Base-by-base conservation (phyloP, 805 yeast species). In the Kuraishia molischiana region DNA sequence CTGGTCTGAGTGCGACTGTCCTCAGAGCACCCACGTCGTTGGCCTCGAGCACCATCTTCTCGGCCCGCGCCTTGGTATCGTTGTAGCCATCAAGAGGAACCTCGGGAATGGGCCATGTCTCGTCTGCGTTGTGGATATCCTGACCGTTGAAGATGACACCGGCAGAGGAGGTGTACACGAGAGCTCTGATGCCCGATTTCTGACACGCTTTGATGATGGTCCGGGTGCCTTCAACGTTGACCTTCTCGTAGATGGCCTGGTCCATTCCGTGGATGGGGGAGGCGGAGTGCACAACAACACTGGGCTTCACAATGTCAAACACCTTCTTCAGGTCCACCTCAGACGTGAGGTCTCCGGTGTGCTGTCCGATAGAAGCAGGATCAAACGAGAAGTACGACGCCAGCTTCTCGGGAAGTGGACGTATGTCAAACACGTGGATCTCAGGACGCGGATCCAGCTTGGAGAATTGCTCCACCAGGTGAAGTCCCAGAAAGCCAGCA, bases 121-220 rank as follows among this genome's bases (percentile, higher is more conserved):
- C 99, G 58, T 90, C 92, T 2, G 94, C 98, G 53, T 94, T 92
- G 49, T 73, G 74, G 38, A 92, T 68, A 52, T 90, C 95, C 42
- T 77, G 81, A n/a, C 99, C 99, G 55, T 90, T 85, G 66, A 92
- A 92, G 24, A 89, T 82, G 20, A 92, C 98, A 46, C 98, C 97
- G 0, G 98, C 97, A 2, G 96, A 85, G 0, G 97, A 89, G 1
- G 99, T 92, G 62, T 89, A 92, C 2, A 92, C 94, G 29, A 92
- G 64, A 0, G 89, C 90, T 42, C 69, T 70, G 6, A 77, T 68
- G 2, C 46, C 42, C 33, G 63, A 50, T 34, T 62, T 64, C 47
- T 73, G 66, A 33, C 89, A 77, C 36, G 79, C 80, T 34, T 72
- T 64, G 30, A 90, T 61, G 26, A 92, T 70, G 44, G 79, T 85